Evolutionary conservation across 2,329 filamentous ascomycete species (phyloP).

Genomic region (Hysterium pulicare): DNA sequence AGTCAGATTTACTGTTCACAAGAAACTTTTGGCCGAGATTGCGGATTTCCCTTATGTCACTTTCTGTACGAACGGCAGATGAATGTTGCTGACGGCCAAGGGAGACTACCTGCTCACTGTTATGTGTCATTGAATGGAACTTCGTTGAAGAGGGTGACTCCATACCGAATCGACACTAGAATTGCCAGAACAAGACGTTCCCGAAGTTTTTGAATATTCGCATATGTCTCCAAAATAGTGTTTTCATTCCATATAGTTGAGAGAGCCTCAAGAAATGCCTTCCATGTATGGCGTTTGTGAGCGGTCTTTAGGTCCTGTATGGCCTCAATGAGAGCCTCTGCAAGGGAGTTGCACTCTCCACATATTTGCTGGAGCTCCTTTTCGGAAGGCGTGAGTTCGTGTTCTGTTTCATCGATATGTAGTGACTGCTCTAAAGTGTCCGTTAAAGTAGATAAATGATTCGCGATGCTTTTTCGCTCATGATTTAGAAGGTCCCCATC

Average conservation of each 20-base stretch:
- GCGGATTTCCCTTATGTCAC: too few species aligned
- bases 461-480: neutral
- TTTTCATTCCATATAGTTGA: constrained; percentile 1
- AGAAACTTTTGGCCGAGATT: too few species aligned
- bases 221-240: neutral
- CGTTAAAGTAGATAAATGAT: neutral
- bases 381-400: neutral
- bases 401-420: neutral
- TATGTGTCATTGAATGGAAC: neutral
- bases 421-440: neutral
- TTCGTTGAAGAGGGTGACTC: neutral
- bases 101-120: neutral
- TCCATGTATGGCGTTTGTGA: neutral
- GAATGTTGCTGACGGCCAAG: neutral
- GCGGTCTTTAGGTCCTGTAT: neutral
- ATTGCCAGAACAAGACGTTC: neutral
- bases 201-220: neutral
- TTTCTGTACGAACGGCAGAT: neutral
- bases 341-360: neutral
- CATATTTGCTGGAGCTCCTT: constrained; percentile 1
- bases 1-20: too few species aligned
- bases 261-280: neutral
- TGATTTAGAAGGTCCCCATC: neutral
- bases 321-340: neutral
- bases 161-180: constrained; percentile 3